Evolutionary conservation across 805 yeast species (phyloP).

Genomic region (Lipomyces kockii): DNA sequence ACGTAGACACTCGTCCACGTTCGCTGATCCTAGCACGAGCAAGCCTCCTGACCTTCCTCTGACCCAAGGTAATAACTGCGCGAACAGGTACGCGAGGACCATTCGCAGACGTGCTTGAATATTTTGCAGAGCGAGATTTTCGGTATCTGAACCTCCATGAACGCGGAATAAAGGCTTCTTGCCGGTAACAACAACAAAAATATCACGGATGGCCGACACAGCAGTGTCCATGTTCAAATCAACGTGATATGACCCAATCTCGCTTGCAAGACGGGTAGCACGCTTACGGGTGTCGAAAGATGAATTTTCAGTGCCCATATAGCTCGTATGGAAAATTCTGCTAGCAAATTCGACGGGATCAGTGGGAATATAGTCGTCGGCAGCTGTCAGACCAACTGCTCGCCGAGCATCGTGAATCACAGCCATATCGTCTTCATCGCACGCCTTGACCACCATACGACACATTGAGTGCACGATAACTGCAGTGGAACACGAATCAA

Average conservation of each 20-base stretch:
- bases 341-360: constrained; percentile 77
- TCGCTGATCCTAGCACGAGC: constrained; percentile 91
- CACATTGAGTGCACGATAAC: constrained; percentile 95
- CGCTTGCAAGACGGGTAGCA: constrained; percentile 73
- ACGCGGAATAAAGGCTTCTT: constrained; percentile 85
- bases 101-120: constrained; percentile 95
- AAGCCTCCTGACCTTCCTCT: constrained; percentile 76
- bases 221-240: constrained; percentile 90
- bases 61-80: constrained; percentile 94
- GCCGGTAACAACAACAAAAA: constrained; percentile 90
- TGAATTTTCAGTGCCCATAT: constrained; percentile 96
- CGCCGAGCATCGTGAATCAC: constrained; percentile 77
- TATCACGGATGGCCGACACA: constrained; percentile 70
- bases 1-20: constrained; percentile 94
- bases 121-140: constrained; percentile 92
- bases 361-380: constrained; percentile 65
- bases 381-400: constrained; percentile 59
- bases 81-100: constrained; percentile 92
- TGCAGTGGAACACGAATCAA: constrained; percentile 97
- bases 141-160: constrained; percentile 90
- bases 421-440: constrained; percentile 59
- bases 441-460: constrained; percentile 74
- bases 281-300: constrained; percentile 83
- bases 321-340: constrained; percentile 82
- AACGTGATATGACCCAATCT: constrained; percentile 86